Evolutionary conservation across 345 rosid species (phyloP), one percentile per base, ranked within the genome.

Genomic region (Linum lewisii): DNA sequence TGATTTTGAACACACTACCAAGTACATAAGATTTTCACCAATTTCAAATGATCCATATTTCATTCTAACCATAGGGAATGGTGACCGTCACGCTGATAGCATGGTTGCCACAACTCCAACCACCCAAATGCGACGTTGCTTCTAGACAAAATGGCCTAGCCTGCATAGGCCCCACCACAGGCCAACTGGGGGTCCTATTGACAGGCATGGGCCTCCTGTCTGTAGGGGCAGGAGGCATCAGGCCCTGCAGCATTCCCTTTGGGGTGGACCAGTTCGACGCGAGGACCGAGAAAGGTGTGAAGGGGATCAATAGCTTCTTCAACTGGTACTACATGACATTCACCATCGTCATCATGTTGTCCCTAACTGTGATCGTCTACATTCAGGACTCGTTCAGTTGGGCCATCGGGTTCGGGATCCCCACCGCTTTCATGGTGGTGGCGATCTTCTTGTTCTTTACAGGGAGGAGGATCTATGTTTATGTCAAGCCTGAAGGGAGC

Each of bases 191-290:
- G 9, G 63, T 84, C 53, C 57, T 92, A 50, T 54, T 75, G 34
- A 47, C 47, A 8, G 88, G 83, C 1, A 73, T 92, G 2, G 70
- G 77, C 24, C 62, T 82, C 21, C 54, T 88, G 50, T 68, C 87
- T 0, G 32, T 86, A 1, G 96, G 98, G 52, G 63, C 82, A 1
- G 90, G 92, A 7, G 98, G 96, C 18, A 80, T 88, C 55, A 74
- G 89, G 5, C 90, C 98, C 0, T 82, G 92, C 64, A 77, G 85
- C 64, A 75, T 88, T 42, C 98, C 98, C 0, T 91, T 91, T 63
- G 81, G 90, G 19, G 81, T 91, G 0, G 96, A 88, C 54, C 96
- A 91, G 55, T 88, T 91, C 53, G 95, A 91, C 57, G 69, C 69
- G 6, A 65, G 83, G 25, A 88, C 88, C 0, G 90, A 82, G 44